A percentile compares a stretch with the other conserved stretches of the same genome.
These are phyloP conservation scores for Neophaeococcomyces aloes DNA, from an alignment of 2,329 filamentous ascomycete genomes.

Conservation along the genomic window DNA sequence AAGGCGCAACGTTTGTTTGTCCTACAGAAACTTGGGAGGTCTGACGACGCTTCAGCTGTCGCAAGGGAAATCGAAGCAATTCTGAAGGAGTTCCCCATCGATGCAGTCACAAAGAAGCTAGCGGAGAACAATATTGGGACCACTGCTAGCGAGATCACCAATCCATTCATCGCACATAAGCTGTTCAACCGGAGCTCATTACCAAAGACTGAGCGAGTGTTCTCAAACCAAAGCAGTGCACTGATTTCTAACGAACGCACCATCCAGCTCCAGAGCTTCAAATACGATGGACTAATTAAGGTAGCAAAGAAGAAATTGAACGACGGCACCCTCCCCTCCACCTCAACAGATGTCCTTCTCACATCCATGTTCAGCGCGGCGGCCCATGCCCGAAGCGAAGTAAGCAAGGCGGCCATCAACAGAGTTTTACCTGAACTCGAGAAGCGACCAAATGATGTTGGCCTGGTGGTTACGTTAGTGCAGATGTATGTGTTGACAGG, in stretches of 20 bases:
- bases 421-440: constrained; percentile 59
- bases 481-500: constrained; percentile 67
- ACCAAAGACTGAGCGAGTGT: constrained; percentile 45
- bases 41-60: constrained; percentile 45
- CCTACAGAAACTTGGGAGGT: constrained; percentile 43
- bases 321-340: constrained; percentile 39
- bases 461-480: constrained; percentile 65
- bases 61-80: constrained; percentile 39
- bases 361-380: constrained; percentile 61
- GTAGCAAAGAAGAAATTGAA: constrained; percentile 35
- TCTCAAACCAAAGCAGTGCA: constrained; percentile 47
- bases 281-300: constrained; percentile 44
- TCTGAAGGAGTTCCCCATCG: constrained; percentile 40
- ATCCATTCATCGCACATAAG: constrained; percentile 50
- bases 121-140: constrained; percentile 50
- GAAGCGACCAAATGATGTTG: constrained; percentile 67
- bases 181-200: constrained; percentile 41
- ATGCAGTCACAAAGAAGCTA: constrained; percentile 48
- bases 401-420: constrained; percentile 58
- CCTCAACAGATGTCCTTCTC: constrained; percentile 43
- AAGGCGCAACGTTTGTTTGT: constrained; percentile 52
- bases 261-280: constrained; percentile 49
- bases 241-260: constrained; percentile 46
- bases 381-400: constrained; percentile 51
- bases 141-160: constrained; percentile 35